Base-by-base conservation (phyloP, 345 rosid genomes). In the Ailanthus altissimus region DNA sequence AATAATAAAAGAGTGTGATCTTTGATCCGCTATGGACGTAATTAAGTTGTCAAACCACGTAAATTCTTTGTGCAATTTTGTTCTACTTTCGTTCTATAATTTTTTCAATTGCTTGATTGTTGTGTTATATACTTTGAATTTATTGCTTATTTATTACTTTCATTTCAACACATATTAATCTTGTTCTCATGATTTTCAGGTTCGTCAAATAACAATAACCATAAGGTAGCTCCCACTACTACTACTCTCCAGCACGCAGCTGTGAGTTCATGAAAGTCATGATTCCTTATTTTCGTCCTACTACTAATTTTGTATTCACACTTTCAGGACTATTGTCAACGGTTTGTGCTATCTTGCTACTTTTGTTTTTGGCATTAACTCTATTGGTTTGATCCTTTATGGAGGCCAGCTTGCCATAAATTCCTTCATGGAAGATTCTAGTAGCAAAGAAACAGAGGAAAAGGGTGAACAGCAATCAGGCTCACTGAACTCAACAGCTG, bases 271-370 rank as follows among this genome's bases (percentile, higher is more conserved):
- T 79, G 59, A 28, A 42, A 67, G 47, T 68, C 49, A 71, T 73
- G 25, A 38, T 58, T 75, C 60, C 51, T 60, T 49, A 18, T 77
- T 18, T 8, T 56, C 46, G n/a, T n/a, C n/a, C 59, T 74, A 13
- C 57, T n/a, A 26, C 32, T 74, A 61, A 74, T 10, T 20, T 4
- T 15, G 1, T 26, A 47, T 26, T 61, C 26, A 11, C 58, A 26
- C 57, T 70, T 78, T 76, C 92, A 96, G 99, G 90, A 93, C 98
- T 42, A 86, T 93, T 77, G 62, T 93, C 46, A 96, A 96, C 21
- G 98, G 99, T 28, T 21, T 92, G 76, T 93, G 97, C 88, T 93
- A 96, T 83, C 97, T 96, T 23, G 97, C 97, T 14, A 93, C 99
- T 21, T 96, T 90, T 81, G 97, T 93, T 75, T 93, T 95, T 4